Base-by-base conservation (phyloP, 1,284 basidiomycete species). In the Volvariella volvacea region DNA sequence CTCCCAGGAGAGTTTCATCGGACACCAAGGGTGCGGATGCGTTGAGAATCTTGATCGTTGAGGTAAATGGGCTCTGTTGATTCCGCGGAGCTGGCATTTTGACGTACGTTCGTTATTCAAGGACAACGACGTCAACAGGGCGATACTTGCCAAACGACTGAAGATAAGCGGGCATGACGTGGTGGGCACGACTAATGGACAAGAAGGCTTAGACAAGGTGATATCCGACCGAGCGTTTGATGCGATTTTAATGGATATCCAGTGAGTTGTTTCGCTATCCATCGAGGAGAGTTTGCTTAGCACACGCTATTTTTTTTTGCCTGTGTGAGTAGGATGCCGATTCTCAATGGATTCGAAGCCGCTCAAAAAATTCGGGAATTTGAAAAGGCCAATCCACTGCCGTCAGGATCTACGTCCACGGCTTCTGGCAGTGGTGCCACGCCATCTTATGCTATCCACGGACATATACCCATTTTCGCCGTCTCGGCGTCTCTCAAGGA, bases 221-320 rank as follows among this genome's bases (percentile, higher is more conserved):
- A 59, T 72, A 45, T 54, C 60, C 0, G 85, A 91, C 57, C 68
- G 71, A 25, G 70, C 77, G 14, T 87, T 86, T 48, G 88, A 93
- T 58, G 78, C 74, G 40, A 70, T 92, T 15, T 67, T 93, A 44
- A 92, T 92, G 89, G 88, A 92, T 60, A 80, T 92, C 25, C 86
- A 89, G 84, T 86, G 51, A 50, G 80, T 69, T 9, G 4, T 34
- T 15, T 6, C 25, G n/a, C n/a, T n/a, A n/a, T n/a, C n/a, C n/a
- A n/a, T n/a, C n/a, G n/a, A n/a, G n/a, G n/a, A n/a, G n/a, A n/a
- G n/a, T n/a, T n/a, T n/a, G n/a, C n/a, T n/a, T n/a, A n/a, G n/a
- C n/a, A n/a, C n/a, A n/a, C n/a, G n/a, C n/a, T n/a, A n/a, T n/a
- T n/a, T n/a, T n/a, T n/a, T n/a, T n/a, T n/a, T n/a, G n/a, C n/a